Conservation (phyloP, 208 protist genomes). For the Phytomonas francai region DNA sequence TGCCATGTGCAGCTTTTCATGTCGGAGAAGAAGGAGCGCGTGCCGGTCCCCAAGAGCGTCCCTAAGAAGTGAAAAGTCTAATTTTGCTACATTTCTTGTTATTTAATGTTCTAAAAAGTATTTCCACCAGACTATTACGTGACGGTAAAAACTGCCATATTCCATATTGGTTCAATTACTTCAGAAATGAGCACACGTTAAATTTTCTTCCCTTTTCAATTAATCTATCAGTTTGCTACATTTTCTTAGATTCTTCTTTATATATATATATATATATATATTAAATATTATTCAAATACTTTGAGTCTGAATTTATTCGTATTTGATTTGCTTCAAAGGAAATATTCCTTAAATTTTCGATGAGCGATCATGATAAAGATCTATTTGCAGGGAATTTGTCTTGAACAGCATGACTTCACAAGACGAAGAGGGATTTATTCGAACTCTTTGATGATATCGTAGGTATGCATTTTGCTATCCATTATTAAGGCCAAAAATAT, state of each 20-base stretch:
- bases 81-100: neutral
- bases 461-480: neutral
- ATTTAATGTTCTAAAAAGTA: neutral
- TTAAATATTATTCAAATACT: neutral
- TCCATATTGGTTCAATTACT: neutral
- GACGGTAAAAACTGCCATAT: neutral
- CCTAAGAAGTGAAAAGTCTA: conserved; percentile 65
- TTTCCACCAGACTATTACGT: neutral
- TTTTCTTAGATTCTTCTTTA: neutral
- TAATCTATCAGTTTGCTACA: neutral
- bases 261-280: no score
- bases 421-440: neutral
- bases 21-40: conserved; percentile 76
- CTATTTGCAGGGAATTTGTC: neutral
- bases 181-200: neutral
- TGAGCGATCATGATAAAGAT: neutral
- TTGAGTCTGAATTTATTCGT: neutral
- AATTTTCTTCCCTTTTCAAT: neutral
- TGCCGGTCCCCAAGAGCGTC: conserved; percentile 68
- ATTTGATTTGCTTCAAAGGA: neutral
- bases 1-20: conserved; percentile 90
- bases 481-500: neutral
- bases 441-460: neutral
- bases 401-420: neutral
- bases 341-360: neutral